Conservation (phyloP, 78 protist species). For the Speleostelium caveatum region DNA sequence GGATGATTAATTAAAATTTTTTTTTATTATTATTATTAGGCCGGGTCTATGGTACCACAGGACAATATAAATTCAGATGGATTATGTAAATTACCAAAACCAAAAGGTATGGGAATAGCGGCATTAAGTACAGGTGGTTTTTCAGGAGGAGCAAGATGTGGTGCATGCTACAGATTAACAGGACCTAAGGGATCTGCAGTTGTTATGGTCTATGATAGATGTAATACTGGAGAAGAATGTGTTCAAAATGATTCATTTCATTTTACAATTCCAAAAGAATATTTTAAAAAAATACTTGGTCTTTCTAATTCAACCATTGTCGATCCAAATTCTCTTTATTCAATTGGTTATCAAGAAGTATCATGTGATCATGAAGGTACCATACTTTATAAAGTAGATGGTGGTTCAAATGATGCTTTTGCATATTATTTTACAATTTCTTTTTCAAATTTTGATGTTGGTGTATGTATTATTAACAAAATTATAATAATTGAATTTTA, state of each 20-base stretch:
- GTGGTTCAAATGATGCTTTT: constrained; percentile 16
- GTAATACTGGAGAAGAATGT: constrained; percentile 55
- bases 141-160: constrained; percentile 57
- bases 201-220: constrained; percentile 40
- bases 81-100: background rate
- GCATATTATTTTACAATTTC: constrained; percentile 30
- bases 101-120: background rate
- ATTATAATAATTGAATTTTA: background rate
- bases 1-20: no score
- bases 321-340: no score
- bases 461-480: background rate
- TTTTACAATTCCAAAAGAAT: background rate
- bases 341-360: constrained; percentile 61
- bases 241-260: constrained; percentile 28
- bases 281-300: constrained; percentile 31
- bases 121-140: constrained; percentile 9
- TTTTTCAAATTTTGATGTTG: constrained; percentile 3
- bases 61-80: background rate
- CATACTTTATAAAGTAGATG: constrained; percentile 7
- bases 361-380: constrained; percentile 22
- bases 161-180: constrained; percentile 37
- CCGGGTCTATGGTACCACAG: background rate
- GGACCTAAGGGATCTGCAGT: constrained; percentile 24
- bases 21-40: no score
- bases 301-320: no score